Conservation (phyloP, 2,329 filamentous ascomycete species). For the Pseudodiploospora longispora region DNA sequence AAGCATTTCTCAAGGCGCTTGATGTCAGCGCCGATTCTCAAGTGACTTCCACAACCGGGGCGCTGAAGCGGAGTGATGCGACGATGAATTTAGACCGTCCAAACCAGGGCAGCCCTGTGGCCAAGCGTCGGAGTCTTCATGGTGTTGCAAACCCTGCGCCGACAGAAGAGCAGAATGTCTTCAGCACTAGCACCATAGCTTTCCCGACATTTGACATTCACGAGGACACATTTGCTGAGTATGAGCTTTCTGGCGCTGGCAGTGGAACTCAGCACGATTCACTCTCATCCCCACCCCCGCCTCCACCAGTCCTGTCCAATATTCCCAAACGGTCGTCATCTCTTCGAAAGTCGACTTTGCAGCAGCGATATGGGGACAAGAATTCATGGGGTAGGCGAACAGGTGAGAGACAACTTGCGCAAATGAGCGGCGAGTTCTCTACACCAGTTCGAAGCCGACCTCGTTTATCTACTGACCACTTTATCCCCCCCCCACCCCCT, state of each 20-base stretch:
- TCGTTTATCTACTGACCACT: constrained; percentile 72
- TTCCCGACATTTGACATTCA: constrained; percentile 43
- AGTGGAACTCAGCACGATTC: constrained; percentile 30
- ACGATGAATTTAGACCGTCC: constrained; percentile 80
- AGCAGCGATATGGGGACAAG: constrained; percentile 69
- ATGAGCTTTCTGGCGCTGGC: constrained; percentile 39
- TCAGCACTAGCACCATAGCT: constrained; percentile 49
- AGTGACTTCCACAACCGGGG: constrained; percentile 51
- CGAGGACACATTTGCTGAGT: constrained; percentile 41
- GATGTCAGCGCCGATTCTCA: constrained; percentile 32
- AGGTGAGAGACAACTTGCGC: constrained; percentile 47
- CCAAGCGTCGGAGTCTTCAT: constrained; percentile 84
- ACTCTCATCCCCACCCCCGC: constrained; percentile 36
- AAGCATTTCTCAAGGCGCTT: constrained; percentile 41
- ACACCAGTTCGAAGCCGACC: constrained; percentile 56
- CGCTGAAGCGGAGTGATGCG: constrained; percentile 84
- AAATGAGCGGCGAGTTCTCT: constrained; percentile 43
- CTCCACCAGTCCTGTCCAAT: constrained; percentile 25
- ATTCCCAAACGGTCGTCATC: constrained; percentile 66
- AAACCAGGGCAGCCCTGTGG: constrained; percentile 73
- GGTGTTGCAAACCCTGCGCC: constrained; percentile 55
- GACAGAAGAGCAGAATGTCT: constrained; percentile 61
- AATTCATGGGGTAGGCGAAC: constrained; percentile 54
- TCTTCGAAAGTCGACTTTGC: constrained; percentile 76
- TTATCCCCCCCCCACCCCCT: constrained; percentile 52